Percentiles rank a stretch among this genome's conserved stretches.
phyloP scores from a whole-genome alignment of 2,329 filamentous ascomycete genomes.

The Pestalotiopsis sp. region DNA sequence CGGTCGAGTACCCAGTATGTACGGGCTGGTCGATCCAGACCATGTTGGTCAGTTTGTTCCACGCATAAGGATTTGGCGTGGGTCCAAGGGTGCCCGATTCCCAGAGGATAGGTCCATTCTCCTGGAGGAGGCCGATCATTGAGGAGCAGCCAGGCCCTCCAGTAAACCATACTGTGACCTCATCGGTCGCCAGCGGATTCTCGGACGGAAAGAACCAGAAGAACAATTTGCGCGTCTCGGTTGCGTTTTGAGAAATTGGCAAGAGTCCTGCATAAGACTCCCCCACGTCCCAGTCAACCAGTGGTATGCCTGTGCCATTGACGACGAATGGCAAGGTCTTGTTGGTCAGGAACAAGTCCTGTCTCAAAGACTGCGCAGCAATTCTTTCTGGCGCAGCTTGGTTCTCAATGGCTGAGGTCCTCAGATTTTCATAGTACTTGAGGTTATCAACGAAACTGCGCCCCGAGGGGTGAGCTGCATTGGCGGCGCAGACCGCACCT shows the following conservation, averaged over 20 bases:
- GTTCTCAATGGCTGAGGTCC: not conserved
- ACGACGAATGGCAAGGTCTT: conserved; percentile 51
- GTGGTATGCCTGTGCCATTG: conserved; percentile 66
- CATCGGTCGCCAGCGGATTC: not conserved
- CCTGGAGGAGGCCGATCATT: not conserved
- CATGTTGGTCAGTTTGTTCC: conserved; percentile 4
- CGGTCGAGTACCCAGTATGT: not conserved
- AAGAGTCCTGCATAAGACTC: conserved; percentile 69
- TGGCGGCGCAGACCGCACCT: not conserved
- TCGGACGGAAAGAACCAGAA: conserved; percentile 30
- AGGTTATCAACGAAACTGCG: not conserved
- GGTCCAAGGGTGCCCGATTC: not conserved
- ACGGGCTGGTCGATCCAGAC: conserved; percentile 10
- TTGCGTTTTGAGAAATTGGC: conserved; percentile 54
- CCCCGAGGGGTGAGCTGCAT: not conserved
- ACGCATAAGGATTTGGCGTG: not conserved
- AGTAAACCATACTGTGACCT: conserved; percentile 5
- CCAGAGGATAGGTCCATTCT: conserved; percentile 9
- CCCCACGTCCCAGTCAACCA: conserved; percentile 71
- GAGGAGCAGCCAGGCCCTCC: conserved; percentile 8
- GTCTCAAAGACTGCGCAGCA: not conserved
- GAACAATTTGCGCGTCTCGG: conserved; percentile 58
- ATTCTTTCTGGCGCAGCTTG: not conserved
- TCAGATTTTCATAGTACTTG: not conserved
- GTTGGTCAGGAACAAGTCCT: not conserved